These are phyloP conservation scores for Quercus rubra DNA, from an alignment of 306 rosid species.

Conservation along the genomic window DNA sequence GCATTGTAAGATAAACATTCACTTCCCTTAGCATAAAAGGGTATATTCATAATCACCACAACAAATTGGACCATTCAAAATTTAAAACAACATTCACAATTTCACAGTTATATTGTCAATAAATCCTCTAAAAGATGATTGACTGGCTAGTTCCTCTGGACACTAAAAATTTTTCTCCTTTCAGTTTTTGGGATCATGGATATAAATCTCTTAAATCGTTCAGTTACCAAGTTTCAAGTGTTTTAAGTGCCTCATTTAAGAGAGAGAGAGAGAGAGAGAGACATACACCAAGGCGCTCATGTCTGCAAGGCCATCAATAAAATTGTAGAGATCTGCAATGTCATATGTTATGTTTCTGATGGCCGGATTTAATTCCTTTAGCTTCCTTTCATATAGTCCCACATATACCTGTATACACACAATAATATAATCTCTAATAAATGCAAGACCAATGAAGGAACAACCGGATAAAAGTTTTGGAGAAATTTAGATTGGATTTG, in stretches of 20 bases:
- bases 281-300: constrained; percentile 93
- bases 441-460: neutral
- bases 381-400: constrained; percentile 93
- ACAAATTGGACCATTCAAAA: neutral
- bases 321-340: constrained; percentile 86
- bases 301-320: constrained; percentile 93
- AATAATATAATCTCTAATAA: constrained; percentile 20
- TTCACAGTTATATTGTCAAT: neutral
- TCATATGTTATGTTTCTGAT: constrained; percentile 81
- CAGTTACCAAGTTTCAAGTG: neutral
- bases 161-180: neutral
- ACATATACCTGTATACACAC: constrained; percentile 68
- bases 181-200: neutral
- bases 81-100: constrained; percentile 7
- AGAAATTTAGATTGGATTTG: neutral
- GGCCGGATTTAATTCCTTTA: constrained; percentile 91
- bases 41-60: constrained; percentile 4
- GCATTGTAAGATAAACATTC: neutral
- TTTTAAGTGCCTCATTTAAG: neutral
- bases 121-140: neutral
- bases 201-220: neutral
- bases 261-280: constrained; percentile 33
- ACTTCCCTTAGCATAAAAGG: neutral
- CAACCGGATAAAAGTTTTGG: neutral
- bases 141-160: neutral